Base-by-base conservation (phyloP, 352 stramenopile species). In the Phytophthora tubulina region DNA sequence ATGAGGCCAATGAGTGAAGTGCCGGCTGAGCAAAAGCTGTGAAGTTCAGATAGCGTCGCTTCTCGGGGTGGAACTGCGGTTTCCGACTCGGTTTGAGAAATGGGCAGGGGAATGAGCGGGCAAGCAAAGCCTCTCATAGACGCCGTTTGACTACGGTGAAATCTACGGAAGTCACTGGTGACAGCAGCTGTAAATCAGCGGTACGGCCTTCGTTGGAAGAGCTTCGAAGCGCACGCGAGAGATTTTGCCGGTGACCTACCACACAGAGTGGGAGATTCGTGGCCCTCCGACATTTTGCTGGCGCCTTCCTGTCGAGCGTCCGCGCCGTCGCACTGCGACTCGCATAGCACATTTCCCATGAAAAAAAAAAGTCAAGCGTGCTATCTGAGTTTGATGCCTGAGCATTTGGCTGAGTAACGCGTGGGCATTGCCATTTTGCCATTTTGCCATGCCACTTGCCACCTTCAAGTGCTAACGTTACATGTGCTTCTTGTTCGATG, bases 1-100 rank as follows among this genome's bases (percentile, higher is more conserved):
- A 71, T 80, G 73, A 78, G 30, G 17, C 27, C 45, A n/a, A 45
- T 68, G 55, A 57, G 44, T 66, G 38, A 59, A 58, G 51, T 14
- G 50, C 15, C 21, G 21, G 44, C 44, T 31, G 44, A 50, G 31
- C 3, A 41, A 4, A 42, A 54, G 38, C 15, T 38, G 30, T 21
- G 21, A 44, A 66, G 69, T 76, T 33, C 73, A 75, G 73, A 75
- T 72, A 76, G 52, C 39, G 48, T 57, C 68, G 46, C 39, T 68
- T 60, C 50, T 48, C 17, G 50, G 51, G 70, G 64, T 74, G 58
- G 57, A n/a, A 73, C 64, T 73, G 49, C 58, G 35, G 70, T 73
- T 77, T 70, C 46, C 52, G 52, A 36, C 11, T 46, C 48, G 14
- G 44, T 51, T 68, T 60, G 51, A 62, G 31, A 73, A 76, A 66